Base-by-base conservation (phyloP, 176 grass and related monocot genomes). In the Triticum turgidum region DNA sequence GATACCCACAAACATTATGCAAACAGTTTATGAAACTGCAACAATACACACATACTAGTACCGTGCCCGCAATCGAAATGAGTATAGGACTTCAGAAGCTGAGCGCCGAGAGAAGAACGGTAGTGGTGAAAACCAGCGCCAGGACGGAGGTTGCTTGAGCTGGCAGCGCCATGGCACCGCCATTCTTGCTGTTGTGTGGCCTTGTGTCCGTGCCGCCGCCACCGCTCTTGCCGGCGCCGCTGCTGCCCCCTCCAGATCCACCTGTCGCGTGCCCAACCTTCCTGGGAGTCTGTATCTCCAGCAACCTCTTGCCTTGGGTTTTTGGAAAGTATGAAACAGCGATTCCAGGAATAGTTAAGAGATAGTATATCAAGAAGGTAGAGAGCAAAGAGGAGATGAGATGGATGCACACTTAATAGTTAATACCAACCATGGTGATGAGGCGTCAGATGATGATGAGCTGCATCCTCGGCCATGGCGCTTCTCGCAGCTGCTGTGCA, bases 161-260 rank as follows among this genome's bases (percentile, higher is more conserved):
- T 4, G 44, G 61, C 45, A 87, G 45, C 25, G 61, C 66, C 27
- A 61, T 59, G 21, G 68, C 68, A 29, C 35, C 80, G 15, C 25
- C 69, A 68, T 83, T 87, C 76, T 74, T 87, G 58, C 2, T 49
- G 75, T 14, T 30, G 83, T 87, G 89, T 14, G 85, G 85, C 76
- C 81, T 83, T 7, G 66, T 61, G 61, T 38, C 69, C 14, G 76
- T n/a, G 7, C 81, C 76, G 0, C 79, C 88, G 3, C 89, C 89
- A 7, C 82, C 77, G 17, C 59, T 72, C n/a, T 7, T 21, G 18
- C 69, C 69, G 4, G 61, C 83, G 2, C 15, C 6, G n/a, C 30
- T 7, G 51, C 15, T 54, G 15, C 51, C 51, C 0, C 15, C 8
- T 12, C 66, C 74, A 1, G 72, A 65, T 21, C 67, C 33, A 14